Evolutionary conservation across 75 land plant species (phyloP).

Genomic region (Picea glauca): DNA sequence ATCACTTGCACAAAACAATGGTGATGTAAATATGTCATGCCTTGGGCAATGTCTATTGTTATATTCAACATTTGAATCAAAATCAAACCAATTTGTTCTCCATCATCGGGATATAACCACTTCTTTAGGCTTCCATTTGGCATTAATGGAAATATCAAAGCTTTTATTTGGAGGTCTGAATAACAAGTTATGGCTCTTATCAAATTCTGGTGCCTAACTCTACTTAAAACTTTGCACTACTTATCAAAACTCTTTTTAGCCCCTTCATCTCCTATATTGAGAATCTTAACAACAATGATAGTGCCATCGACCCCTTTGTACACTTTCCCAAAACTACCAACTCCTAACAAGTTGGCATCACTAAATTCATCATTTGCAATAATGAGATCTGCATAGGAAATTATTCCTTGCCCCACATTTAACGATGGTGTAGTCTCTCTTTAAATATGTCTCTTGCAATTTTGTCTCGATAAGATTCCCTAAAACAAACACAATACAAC

Average conservation of each 20-base stretch:
- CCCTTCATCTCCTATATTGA: background rate
- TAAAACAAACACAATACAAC: background rate
- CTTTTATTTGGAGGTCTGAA: background rate
- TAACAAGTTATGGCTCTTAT: background rate
- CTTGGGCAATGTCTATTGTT: background rate
- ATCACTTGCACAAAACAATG: constrained; percentile 1
- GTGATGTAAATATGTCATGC: background rate
- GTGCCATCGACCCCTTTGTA: background rate
- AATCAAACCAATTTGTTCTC: background rate
- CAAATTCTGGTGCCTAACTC: background rate
- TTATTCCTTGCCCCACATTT: background rate
- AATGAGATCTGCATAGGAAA: background rate
- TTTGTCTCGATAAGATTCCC: background rate
- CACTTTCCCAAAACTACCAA: background rate
- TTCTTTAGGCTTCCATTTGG: constrained; percentile 24
- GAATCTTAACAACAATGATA: background rate
- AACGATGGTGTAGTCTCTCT: background rate
- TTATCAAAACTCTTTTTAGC: background rate
- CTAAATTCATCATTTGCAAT: background rate
- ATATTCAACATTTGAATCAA: background rate
- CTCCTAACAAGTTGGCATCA: background rate
- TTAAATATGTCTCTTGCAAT: background rate
- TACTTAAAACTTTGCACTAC: background rate
- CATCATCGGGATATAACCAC: too few species aligned
- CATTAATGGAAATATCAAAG: constrained; percentile 20